A percentile compares a stretch with the other conserved stretches of the same genome.
phyloP scores from a whole-genome alignment of 2,329 filamentous ascomycete genomes.

The Ceratocystis harringtonii region DNA sequence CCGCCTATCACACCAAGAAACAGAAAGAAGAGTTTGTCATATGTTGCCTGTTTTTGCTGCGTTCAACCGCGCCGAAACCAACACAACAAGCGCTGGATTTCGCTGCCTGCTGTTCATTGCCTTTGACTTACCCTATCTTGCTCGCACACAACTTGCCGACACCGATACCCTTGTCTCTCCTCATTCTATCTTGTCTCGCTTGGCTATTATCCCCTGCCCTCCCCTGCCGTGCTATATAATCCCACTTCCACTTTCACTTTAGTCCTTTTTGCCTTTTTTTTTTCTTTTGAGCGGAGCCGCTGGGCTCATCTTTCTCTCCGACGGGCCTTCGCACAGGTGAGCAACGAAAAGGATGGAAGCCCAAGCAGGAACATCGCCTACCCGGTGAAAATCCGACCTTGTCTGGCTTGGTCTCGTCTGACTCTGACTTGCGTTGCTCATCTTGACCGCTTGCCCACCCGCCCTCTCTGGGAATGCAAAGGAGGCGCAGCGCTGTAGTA shows the following conservation, averaged over 20 bases:
- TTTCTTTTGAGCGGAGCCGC: conserved; percentile 5
- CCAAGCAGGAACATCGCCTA: not conserved
- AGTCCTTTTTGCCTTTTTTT: not conserved
- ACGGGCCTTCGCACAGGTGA: not conserved
- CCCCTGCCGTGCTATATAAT: conserved; percentile 2
- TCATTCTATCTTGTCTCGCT: conserved; percentile 4
- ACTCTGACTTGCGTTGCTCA: not conserved
- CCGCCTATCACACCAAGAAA: conserved; percentile 2
- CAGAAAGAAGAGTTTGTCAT: not conserved
- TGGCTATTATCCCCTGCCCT: not conserved
- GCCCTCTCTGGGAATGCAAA: not conserved
- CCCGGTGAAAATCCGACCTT: not conserved
- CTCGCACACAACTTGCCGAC: not conserved
- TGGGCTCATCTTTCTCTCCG: conserved; percentile 8
- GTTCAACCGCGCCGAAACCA: not conserved
- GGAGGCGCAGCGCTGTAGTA: conserved; percentile 1
- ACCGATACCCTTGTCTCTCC: conserved; percentile 3
- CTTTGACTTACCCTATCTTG: too few relatives aligned
- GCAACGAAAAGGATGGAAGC: not conserved
- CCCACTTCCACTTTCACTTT: not conserved
- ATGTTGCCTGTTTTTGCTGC: not conserved
- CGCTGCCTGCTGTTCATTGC: too few relatives aligned
- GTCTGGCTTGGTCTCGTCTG: not conserved
- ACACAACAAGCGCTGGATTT: not conserved
- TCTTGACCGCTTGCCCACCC: not conserved